phyloP scores from a whole-genome alignment of 2,329 filamentous ascomycete species.

The Fusarium poae region DNA sequence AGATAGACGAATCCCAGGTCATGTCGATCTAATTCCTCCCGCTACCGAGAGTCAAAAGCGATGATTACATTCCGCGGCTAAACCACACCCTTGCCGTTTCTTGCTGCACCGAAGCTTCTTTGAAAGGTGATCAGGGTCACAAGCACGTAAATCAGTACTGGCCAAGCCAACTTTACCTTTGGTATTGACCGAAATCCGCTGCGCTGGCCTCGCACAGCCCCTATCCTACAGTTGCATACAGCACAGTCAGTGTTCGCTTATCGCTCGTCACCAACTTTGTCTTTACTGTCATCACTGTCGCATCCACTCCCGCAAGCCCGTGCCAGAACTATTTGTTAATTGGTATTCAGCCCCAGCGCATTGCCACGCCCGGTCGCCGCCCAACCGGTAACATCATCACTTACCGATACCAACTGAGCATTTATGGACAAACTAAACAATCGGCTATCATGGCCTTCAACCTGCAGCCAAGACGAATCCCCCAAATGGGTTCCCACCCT shows the following conservation, averaged over 20 bases:
- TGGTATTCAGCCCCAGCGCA: slow-evolving; percentile 44
- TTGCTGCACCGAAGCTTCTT: slow-evolving; percentile 9
- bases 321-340: slow-evolving; percentile 35
- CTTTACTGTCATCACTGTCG: slow-evolving; percentile 25
- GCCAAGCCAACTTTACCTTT: slow-evolving; percentile 35
- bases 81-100: not conserved
- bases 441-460: not conserved
- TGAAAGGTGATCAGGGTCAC: slow-evolving; percentile 12
- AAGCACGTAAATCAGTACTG: slow-evolving; percentile 18
- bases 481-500: slow-evolving; percentile 10
- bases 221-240: slow-evolving; percentile 23
- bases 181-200: slow-evolving; percentile 38
- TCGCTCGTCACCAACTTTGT: slow-evolving; percentile 23
- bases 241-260: slow-evolving; percentile 14
- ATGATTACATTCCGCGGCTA: slow-evolving; percentile 2
- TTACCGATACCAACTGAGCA: not conserved
- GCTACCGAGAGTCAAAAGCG: slow-evolving; percentile 34
- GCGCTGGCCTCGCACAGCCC: slow-evolving; percentile 39
- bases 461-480: slow-evolving; percentile 27
- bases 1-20: slow-evolving; percentile 17
- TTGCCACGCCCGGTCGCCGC: slow-evolving; percentile 36
- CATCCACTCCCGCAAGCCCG: slow-evolving; percentile 41
- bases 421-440: slow-evolving; percentile 17
- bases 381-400: slow-evolving; percentile 22
- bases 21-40: slow-evolving; percentile 34